Evolutionary conservation across 768 basidiomycete genomes (phyloP), one percentile per base, ranked within the genome.

Genomic region (Mycena metata): DNA sequence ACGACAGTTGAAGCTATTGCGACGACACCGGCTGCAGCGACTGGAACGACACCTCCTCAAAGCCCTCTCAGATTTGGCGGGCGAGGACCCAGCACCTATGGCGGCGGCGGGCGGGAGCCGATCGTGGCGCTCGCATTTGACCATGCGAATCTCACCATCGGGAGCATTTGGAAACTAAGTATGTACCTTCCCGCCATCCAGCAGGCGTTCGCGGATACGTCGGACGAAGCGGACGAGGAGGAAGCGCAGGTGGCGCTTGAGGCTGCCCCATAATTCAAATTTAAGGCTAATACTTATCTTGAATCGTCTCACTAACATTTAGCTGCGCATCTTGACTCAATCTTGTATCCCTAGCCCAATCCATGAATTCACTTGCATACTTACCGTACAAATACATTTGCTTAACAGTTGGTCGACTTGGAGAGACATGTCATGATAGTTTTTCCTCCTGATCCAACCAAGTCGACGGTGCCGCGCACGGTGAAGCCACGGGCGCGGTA

Each of bases 101-200:
- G 39, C 64, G 54, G 60, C 13, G 65, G 41, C 60, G 67, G 66
- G 67, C 42, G 60, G 33, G 80, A 82, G 45, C 88, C 89, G 0
- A 78, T 84, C 9, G 76, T 97, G 9, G 92, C 89, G 1, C 81
- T 95, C 26, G 95, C 95, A 4, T 93, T 97, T 75, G 97, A 98
- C 76, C 87, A 91, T 71, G 84, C 90, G 62, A 85, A 89, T 15
- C 78, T 97, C 62, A 86, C 80, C 24, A 85, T 98, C 19, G 89
- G 90, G 2, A 88, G 92, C 58, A 90, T 98, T 87, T 94, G 93
- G 93, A 95, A 95, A 81, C 84, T 96, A 83, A 84, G 84, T n/a
- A 79, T 85, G 63, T 97, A 96, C 77, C 79, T 91, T 66, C 84
- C 87, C 1, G 90, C 93, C 5, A 83, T 98, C 64, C 87, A 92